These are phyloP conservation scores for Orbilia quercus DNA, from an alignment of 2,329 filamentous ascomycete genomes.

Conservation along the genomic window DNA sequence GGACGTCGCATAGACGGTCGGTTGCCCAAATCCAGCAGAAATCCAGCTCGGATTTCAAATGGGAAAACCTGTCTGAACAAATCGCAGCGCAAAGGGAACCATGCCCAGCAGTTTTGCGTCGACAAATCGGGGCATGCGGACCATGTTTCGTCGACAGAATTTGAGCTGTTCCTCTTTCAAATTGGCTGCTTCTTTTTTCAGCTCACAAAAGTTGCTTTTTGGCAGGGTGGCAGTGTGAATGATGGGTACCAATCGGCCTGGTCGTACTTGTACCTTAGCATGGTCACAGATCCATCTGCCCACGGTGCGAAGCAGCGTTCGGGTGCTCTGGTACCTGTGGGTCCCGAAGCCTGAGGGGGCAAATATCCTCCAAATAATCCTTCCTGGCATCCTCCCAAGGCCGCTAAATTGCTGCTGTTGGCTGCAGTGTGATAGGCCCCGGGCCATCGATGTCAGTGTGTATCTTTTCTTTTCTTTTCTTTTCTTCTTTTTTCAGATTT, in stretches of 20 bases:
- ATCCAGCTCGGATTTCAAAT: slow-evolving; percentile 22
- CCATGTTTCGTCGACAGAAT: slow-evolving; percentile 42
- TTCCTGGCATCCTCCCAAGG: too few species aligned
- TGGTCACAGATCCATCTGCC: slow-evolving; percentile 50
- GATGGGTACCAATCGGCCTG: slow-evolving; percentile 30
- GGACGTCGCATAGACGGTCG: slow-evolving; percentile 52
- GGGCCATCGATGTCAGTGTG: too few species aligned
- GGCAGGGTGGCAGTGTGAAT: slow-evolving; percentile 44
- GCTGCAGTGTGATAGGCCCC: too few species aligned
- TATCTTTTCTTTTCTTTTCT: too few species aligned
- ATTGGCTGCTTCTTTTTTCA: slow-evolving; percentile 57
- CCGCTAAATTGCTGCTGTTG: slow-evolving; percentile 54
- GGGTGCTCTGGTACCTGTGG: slow-evolving; percentile 53
- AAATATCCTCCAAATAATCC: too few species aligned
- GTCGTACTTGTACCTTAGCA: slow-evolving; percentile 50
- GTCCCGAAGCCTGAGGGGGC: slow-evolving; percentile 34
- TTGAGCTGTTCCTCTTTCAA: slow-evolving; percentile 55
- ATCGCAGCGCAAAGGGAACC: slow-evolving; percentile 34
- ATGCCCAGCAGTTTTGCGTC: slow-evolving; percentile 28
- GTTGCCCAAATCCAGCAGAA: slow-evolving; percentile 36
- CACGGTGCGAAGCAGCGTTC: slow-evolving; percentile 49
- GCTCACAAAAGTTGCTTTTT: slow-evolving; percentile 52
- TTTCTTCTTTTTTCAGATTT: slow-evolving; percentile 20
- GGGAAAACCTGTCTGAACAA: slow-evolving; percentile 44
- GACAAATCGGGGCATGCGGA: slow-evolving; percentile 56